Evolutionary conservation across 257 asterid genomes (phyloP).

Genomic region (Nicotiana tomentosiformis): DNA sequence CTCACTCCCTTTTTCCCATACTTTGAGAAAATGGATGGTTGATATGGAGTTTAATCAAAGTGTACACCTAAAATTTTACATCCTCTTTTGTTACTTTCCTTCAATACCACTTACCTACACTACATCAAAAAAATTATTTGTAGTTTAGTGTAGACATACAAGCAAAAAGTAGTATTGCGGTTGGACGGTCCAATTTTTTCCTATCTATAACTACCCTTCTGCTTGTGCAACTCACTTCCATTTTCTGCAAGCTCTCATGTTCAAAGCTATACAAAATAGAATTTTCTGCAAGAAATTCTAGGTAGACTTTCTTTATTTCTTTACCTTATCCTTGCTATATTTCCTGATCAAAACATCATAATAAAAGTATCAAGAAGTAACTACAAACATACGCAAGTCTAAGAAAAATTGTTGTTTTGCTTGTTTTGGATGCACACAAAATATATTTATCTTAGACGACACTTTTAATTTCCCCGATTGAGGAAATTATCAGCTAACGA

Average conservation of each 20-base stretch:
- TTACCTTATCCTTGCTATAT: constrained; percentile 16
- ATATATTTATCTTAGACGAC: neutral
- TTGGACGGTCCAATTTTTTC: constrained; percentile 39
- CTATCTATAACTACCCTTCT: constrained; percentile 41
- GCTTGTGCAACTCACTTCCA: constrained; percentile 47
- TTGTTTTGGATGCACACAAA: constrained; percentile 30
- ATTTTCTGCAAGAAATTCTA: too few species aligned
- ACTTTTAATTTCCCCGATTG: constrained; percentile 17
- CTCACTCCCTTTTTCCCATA: constrained; percentile 57
- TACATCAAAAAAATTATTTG: neutral
- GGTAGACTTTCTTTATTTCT: constrained; percentile 16
- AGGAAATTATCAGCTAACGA: constrained; percentile 20
- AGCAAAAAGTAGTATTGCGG: constrained; percentile 17
- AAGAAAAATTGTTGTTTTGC: constrained; percentile 27
- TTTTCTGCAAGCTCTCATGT: constrained; percentile 55
- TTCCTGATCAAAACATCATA: constrained; percentile 26
- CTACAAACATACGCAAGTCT: constrained; percentile 20
- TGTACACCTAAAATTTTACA: constrained; percentile 19
- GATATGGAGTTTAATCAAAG: constrained; percentile 27
- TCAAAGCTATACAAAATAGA: constrained; percentile 29
- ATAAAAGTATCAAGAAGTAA: neutral
- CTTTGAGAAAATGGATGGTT: constrained; percentile 34
- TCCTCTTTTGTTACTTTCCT: constrained; percentile 15
- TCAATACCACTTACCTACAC: constrained; percentile 12
- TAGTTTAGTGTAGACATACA: constrained; percentile 7